Base-by-base conservation (phyloP, 2,329 filamentous ascomycete genomes). In the Arthrocladium fulminans region DNA sequence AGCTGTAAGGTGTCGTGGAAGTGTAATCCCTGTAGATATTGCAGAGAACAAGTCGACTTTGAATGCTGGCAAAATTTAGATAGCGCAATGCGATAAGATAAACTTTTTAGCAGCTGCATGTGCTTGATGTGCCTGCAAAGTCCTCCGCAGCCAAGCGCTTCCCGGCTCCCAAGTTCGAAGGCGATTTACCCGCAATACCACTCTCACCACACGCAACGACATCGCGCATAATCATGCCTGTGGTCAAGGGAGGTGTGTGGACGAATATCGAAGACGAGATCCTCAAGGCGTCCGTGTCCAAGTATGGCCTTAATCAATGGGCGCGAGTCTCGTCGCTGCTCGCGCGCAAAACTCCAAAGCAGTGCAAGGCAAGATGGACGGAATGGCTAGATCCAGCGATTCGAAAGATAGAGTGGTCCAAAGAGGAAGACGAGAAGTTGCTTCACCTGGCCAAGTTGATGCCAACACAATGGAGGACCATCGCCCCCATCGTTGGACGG, bases 351-450 rank as follows among this genome's bases (percentile, higher is more conserved):
- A 97, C 92, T 25, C 83, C 92, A 45, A 98, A 98, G 73, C 92
- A 98, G 73, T 98, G 92, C 80, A 98, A 98, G 73, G 90, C 92
- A 52, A 79, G 92, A 72, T 98, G 92, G 92, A 82, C 84, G 65
- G 90, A 98, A 77, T 98, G 92, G 90, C 79, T 98, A 57, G 92
- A 98, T 64, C 92, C 92, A 17, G 87, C 86, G 64, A 97, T 98
- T 73, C 86, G 90, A 63, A 98, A 98, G 75, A 92, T 94, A 59
- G 92, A 98, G 72, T 98, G 92, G 90, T 95, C 88, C 65, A 86
- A 92, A 63, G 92, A 98, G 68, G 92, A 98, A 67, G 92, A 98
- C 66, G 92, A 98, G 74, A 96, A 94, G 72, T 76, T 98, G 52
- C 71, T 98, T 60, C 92, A 97, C 63, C 76, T 98, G 62, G 92